Conservation (phyloP, 805 yeast genomes). For the Nakazawaea siamensis region DNA sequence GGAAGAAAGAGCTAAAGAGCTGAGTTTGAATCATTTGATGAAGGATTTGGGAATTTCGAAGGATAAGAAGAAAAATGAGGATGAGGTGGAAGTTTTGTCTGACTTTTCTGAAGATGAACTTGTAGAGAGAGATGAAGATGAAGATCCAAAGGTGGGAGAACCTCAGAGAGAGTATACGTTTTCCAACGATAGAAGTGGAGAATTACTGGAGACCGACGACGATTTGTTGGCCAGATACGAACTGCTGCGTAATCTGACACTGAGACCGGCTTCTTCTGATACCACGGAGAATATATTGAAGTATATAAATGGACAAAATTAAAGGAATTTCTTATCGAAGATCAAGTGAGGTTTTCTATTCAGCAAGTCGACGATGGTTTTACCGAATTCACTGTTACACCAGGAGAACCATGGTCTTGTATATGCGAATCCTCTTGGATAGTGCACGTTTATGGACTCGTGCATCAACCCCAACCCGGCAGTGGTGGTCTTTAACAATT, state of each 20-base stretch:
- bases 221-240: constrained; percentile 64
- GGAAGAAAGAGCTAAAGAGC: constrained; percentile 64
- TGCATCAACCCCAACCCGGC: constrained; percentile 77
- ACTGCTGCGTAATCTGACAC: constrained; percentile 56
- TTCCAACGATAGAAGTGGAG: constrained; percentile 55
- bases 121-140: constrained; percentile 36
- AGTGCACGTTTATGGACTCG: constrained; percentile 66
- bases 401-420: constrained; percentile 92
- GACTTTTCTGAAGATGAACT: constrained; percentile 45
- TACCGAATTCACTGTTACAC: constrained; percentile 90
- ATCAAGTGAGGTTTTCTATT: constrained; percentile 65
- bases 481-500: constrained; percentile 50
- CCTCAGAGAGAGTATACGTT: constrained; percentile 62
- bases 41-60: constrained; percentile 72
- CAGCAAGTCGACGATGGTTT: constrained; percentile 73
- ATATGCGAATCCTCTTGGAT: constrained; percentile 34
- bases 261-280: constrained; percentile 52
- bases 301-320: constrained; percentile 30
- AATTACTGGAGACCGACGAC: constrained; percentile 40
- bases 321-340: constrained; percentile 29
- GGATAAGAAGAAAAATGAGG: constrained; percentile 14
- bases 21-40: constrained; percentile 66
- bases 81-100: constrained; percentile 40
- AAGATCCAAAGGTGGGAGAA: constrained; percentile 22
- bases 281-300: constrained; percentile 70